These are phyloP conservation scores for Styphnolobium japonicum DNA, from an alignment of 306 rosid genomes.

Conservation along the genomic window DNA sequence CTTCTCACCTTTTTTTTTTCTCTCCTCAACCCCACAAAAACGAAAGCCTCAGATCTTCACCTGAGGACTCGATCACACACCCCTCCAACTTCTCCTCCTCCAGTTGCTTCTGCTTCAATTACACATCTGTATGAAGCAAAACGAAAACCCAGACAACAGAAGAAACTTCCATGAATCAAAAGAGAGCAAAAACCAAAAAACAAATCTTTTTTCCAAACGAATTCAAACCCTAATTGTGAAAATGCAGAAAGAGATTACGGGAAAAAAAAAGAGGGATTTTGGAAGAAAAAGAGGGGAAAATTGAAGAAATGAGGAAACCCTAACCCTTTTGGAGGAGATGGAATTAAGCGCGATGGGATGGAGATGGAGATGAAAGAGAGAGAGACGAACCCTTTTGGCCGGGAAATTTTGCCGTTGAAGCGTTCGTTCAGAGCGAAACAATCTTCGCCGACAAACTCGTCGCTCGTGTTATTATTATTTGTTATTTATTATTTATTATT, in stretches of 20 bases:
- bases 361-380: slow-evolving; percentile 26
- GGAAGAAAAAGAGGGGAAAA: not conserved
- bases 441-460: slow-evolving; percentile 45
- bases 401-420: slow-evolving; percentile 80
- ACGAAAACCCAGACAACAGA: not conserved
- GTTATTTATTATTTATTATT: not conserved
- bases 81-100: slow-evolving; percentile 35
- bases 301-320: slow-evolving; percentile 29
- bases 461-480: not conserved
- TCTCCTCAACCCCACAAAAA: not conserved
- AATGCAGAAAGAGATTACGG: slow-evolving; percentile 20
- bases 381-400: slow-evolving; percentile 45
- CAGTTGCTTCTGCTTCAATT: slow-evolving; percentile 40
- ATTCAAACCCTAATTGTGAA: slow-evolving; percentile 47
- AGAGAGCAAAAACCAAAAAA: not conserved
- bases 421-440: slow-evolving; percentile 70
- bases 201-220: too few relatives aligned
- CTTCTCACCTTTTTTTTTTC: not conserved
- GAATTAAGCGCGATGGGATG: slow-evolving; percentile 16
- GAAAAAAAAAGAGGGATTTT: too few relatives aligned
- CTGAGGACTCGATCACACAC: slow-evolving; percentile 69
- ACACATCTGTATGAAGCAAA: slow-evolving; percentile 46
- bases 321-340: slow-evolving; percentile 37
- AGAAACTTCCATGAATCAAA: slow-evolving; percentile 12
- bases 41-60: slow-evolving; percentile 91